Evolutionary conservation across 2,329 filamentous ascomycete genomes (phyloP).

Genomic region (Alternaria dauci): DNA sequence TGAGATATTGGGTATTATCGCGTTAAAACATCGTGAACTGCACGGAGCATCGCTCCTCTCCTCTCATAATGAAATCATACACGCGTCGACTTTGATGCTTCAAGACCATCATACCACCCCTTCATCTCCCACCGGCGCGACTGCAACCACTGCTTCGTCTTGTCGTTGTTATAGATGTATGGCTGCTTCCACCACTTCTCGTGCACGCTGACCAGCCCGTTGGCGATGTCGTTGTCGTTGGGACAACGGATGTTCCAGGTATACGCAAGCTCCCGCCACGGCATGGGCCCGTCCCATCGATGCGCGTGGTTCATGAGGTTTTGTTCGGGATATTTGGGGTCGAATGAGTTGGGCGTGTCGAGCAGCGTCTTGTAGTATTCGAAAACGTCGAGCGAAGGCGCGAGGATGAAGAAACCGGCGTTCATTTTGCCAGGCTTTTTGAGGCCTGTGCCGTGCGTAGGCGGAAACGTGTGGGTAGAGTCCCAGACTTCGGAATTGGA

Average conservation of each 20-base stretch:
- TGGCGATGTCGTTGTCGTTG: conserved; percentile 47
- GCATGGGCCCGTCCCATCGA: conserved; percentile 50
- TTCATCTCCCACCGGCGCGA: conserved; percentile 52
- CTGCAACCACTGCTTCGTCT: conserved; percentile 44
- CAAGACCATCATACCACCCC: conserved; percentile 46
- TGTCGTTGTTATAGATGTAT: conserved; percentile 32
- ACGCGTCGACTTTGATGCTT: conserved; percentile 20
- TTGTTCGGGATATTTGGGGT: conserved; percentile 48
- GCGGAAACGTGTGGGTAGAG: conserved; percentile 46
- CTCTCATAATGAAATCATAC: background rate
- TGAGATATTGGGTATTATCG: conserved; percentile 1
- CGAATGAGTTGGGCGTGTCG: conserved; percentile 41
- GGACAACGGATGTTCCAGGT: conserved; percentile 52
- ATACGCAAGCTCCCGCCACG: conserved; percentile 49
- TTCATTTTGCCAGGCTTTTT: conserved; percentile 46
- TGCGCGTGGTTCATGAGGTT: conserved; percentile 51
- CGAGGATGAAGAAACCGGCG: conserved; percentile 51
- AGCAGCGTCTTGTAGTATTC: conserved; percentile 45
- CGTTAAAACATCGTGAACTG: background rate
- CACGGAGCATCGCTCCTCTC: background rate
- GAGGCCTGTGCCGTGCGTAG: conserved; percentile 37
- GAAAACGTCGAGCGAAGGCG: conserved; percentile 41
- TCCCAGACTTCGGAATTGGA: conserved; percentile 44
- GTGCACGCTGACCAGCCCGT: conserved; percentile 49
- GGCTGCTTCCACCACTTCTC: conserved; percentile 53